Base-by-base conservation (phyloP, 192 early-diverging fungal species). In the Backusella macrospora region DNA sequence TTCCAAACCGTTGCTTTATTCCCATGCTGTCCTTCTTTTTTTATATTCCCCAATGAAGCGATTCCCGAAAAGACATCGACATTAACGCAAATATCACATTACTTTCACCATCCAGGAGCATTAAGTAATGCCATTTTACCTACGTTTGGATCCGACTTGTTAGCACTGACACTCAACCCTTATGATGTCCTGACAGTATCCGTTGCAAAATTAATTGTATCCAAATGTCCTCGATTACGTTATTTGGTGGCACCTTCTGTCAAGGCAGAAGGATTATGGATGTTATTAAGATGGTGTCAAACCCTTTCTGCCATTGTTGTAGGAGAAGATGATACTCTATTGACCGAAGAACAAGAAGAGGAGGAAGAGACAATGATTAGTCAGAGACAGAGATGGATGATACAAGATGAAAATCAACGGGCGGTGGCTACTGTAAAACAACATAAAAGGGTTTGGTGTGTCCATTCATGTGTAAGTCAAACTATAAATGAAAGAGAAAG, bases 381-480 rank as follows among this genome's bases (percentile, higher is more conserved):
- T 26, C 73, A 63, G 23, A 9, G 39, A 9, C 65, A 63, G 18
- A 49, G 68, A 34, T 62, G 37, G 0, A 49, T 71, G 8, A 65
- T 70, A 14, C 45, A 74, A 15, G 42, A 70, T 12, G 73, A 71
- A 10, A 74, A 75, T 59, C 34, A 74, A 59, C 23, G n/a, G 18
- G 73, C 73, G 2, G 73, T 79, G 16, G 42, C 39, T 39, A 75
- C 68, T 10, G 52, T 79, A 6, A 39, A 70, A n/a, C 44, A 64
- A 18, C 78, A 79, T 29, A 70, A 64, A 67, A 68, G 78, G 26
- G 78, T 79, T 6, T 79, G 73, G 78, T 74, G 72, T 72, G 39
- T 79, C 4, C 78, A 79, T 65, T 65, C 37, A 26, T 47, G 21
- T 18, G 15, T 46, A 15, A 15, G 21, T 10, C 44, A 46, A 21